Conservation (phyloP, 768 basidiomycete species). For the Boletus reticuloceps region DNA sequence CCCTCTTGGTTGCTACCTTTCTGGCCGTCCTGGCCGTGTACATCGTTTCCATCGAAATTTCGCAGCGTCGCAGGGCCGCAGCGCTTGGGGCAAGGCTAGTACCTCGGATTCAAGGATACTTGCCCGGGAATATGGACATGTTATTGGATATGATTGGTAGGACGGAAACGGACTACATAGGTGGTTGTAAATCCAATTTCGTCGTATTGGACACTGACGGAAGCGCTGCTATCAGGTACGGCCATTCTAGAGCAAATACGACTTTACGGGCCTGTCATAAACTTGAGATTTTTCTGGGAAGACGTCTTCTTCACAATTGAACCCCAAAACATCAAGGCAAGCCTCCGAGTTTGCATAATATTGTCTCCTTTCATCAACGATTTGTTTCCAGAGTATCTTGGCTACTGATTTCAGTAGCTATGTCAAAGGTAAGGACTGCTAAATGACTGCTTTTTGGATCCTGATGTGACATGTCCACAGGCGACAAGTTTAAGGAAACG, state of each 20-base stretch:
- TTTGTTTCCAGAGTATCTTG: conserved; percentile 33
- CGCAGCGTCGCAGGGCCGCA: conserved; percentile 18
- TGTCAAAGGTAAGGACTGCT: conserved; percentile 37
- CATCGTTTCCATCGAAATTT: conserved; percentile 1
- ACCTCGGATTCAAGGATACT: conserved; percentile 32
- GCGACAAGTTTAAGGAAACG: conserved; percentile 30
- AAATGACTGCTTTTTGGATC: background rate
- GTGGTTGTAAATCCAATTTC: conserved; percentile 15
- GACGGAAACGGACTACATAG: conserved; percentile 34
- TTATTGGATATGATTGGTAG: conserved; percentile 19
- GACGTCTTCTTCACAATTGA: conserved; percentile 46
- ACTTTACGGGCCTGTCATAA: conserved; percentile 31
- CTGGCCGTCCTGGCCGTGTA: conserved; percentile 1
- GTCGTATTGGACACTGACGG: background rate
- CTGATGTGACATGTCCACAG: conserved; percentile 17
- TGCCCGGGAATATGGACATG: conserved; percentile 36
- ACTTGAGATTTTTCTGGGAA: conserved; percentile 48
- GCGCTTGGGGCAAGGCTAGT: conserved; percentile 25
- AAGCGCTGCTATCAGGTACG: conserved; percentile 18
- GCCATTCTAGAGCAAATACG: conserved; percentile 22
- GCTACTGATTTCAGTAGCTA: conserved; percentile 43
- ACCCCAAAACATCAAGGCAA: conserved; percentile 47
- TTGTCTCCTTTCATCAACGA: background rate
- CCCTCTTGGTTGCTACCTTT: conserved; percentile 2
- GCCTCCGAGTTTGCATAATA: background rate